phyloP scores from a whole-genome alignment of 1,284 basidiomycete species.

The Rhodotorula sp. region DNA sequence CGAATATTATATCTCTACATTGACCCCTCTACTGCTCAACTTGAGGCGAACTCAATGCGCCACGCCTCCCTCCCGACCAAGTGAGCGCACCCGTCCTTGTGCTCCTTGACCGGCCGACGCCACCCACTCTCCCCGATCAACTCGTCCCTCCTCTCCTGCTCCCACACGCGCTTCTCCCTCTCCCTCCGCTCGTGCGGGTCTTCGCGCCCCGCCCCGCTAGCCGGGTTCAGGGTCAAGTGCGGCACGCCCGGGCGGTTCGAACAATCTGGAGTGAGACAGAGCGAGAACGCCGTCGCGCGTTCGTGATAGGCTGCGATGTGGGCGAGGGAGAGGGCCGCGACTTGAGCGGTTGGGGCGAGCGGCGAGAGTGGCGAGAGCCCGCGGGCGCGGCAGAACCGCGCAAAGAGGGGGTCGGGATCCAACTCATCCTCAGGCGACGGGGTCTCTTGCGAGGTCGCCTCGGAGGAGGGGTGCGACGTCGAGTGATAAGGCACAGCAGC shows the following conservation, averaged over 20 bases:
- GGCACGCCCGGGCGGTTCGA: conserved; percentile 26
- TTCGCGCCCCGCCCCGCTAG: conserved; percentile 6
- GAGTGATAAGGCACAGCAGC: background rate
- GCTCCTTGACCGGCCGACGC: conserved; percentile 1
- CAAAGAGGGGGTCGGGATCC: conserved; percentile 29
- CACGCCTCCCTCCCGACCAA: conserved; percentile 11
- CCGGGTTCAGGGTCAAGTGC: conserved; percentile 11
- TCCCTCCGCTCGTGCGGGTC: conserved; percentile 1
- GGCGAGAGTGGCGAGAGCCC: conserved; percentile 14
- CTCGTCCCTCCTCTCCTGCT: conserved; percentile 19
- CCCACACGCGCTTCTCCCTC: conserved; percentile 16
- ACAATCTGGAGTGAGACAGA: conserved; percentile 32
- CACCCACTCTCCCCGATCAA: background rate
- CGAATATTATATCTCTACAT: too few relatives aligned
- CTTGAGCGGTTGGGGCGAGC: background rate
- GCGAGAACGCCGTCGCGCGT: conserved; percentile 3
- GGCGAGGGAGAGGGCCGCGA: conserved; percentile 6
- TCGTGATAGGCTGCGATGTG: background rate
- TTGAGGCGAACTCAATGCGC: background rate
- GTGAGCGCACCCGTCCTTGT: conserved; percentile 29
- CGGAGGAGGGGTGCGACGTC: background rate
- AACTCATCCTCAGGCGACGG: background rate
- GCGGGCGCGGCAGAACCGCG: conserved; percentile 10
- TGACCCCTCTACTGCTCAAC: background rate
- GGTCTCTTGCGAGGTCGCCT: background rate